Base-by-base conservation (phyloP, 257 asterid genomes). In the Lycium ferocissimum region DNA sequence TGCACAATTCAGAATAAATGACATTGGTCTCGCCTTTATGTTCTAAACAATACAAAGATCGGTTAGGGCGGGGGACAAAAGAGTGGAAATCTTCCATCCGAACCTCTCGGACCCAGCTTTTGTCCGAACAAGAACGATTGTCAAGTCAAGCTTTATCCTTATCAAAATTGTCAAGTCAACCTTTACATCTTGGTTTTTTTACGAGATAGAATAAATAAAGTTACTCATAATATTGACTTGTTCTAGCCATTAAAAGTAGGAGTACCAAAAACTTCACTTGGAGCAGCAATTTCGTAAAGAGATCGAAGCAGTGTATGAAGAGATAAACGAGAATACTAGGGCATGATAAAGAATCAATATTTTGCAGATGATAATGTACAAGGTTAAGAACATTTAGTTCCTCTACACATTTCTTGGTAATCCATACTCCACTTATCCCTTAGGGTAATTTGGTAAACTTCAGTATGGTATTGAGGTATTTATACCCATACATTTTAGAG, bases 1-100 rank as follows among this genome's bases (percentile, higher is more conserved):
- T 35, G 15, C 5, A 78, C 9, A 53, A 26, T 53, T 33, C 51
- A 33, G 53, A 78, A 78, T 33, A 54, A 26, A 78, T 78, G 82
- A 57, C 82, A 22, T 2, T 1, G 7, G 18, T 15, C 14, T 78
- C 82, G n/a, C 22, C 66, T 78, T 53, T 15, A 78, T 53, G 15
- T 54, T 78, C 49, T 14, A 78, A 78, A 5, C 82, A 78, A 53
- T 78, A 65, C 53, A 78, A 78, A 26, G 65, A 78, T 26, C 9
- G 65, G 33, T 26, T 26, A 26, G 0, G 61, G 81, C 58, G 22
- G 47, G 22, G 81, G 49, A 76, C 62, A 8, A 75, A 62, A 75
- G 63, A 76, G 79, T 76, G 81, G 22, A 76, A 76, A 51, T 49
- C 45, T 49, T 13, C 43, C 58, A 49, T 76, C 61, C 40, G 1